phyloP scores from a whole-genome alignment of 805 yeast genomes.

The Myxozyma kluyveri region DNA sequence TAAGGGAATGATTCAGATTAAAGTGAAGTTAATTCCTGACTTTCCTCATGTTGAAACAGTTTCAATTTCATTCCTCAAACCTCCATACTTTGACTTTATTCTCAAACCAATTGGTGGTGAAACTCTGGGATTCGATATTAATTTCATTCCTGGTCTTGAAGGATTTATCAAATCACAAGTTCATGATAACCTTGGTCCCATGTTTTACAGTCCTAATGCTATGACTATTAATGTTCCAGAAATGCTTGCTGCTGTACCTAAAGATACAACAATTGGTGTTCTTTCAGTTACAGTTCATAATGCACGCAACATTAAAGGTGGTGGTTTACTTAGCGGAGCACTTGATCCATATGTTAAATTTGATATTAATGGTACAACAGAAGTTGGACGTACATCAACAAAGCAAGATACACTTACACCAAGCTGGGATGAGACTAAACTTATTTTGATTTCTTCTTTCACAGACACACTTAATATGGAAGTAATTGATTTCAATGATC shows the following conservation, averaged over 20 bases:
- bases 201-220: slow-evolving; percentile 84
- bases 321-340: slow-evolving; percentile 68
- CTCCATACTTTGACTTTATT: slow-evolving; percentile 85
- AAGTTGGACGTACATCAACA: slow-evolving; percentile 65
- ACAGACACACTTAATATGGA: slow-evolving; percentile 78
- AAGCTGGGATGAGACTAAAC: slow-evolving; percentile 76
- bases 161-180: slow-evolving; percentile 82
- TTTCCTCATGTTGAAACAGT: slow-evolving; percentile 94
- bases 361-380: slow-evolving; percentile 42
- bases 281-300: slow-evolving; percentile 63
- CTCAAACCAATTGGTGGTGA: slow-evolving; percentile 78
- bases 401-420: slow-evolving; percentile 70
- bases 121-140: slow-evolving; percentile 80
- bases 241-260: slow-evolving; percentile 75
- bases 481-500: slow-evolving; percentile 73
- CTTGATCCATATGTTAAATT: slow-evolving; percentile 86
- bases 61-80: slow-evolving; percentile 76
- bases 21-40: slow-evolving; percentile 82
- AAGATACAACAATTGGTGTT: slow-evolving; percentile 83
- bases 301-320: slow-evolving; percentile 68
- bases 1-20: slow-evolving; percentile 67
- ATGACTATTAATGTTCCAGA: slow-evolving; percentile 92
- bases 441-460: slow-evolving; percentile 66
- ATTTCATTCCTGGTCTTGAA: slow-evolving; percentile 81
- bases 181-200: slow-evolving; percentile 81